Conservation (phyloP, 345 rosid species). For the Lepidium africanum region DNA sequence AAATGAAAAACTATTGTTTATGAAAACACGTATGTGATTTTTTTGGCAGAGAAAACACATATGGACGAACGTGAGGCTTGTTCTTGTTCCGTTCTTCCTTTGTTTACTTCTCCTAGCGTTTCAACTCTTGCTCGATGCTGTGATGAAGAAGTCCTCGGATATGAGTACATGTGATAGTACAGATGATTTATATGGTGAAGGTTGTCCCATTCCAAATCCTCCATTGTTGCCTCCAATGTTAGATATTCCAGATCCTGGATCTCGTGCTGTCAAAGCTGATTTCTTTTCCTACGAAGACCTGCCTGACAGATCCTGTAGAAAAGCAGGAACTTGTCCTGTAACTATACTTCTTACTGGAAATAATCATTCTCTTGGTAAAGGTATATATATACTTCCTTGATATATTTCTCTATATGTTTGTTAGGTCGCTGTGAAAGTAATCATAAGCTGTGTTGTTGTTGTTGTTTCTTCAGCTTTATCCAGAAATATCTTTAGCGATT, state of each 20-base stretch:
- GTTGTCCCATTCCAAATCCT: constrained; percentile 53
- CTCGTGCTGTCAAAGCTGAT: constrained; percentile 55
- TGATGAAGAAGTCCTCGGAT: not conserved
- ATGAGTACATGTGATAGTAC: not conserved
- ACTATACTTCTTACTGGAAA: constrained; percentile 61
- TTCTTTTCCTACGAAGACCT: constrained; percentile 38
- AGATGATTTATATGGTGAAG: constrained; percentile 22
- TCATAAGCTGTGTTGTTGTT: not conserved
- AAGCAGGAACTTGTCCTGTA: constrained; percentile 56
- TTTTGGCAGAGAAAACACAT: constrained; percentile 58
- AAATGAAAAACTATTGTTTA: too few species aligned
- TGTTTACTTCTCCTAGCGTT: constrained; percentile 49
- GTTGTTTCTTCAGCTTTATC: constrained; percentile 42
- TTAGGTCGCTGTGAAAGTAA: not conserved
- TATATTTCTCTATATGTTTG: not conserved
- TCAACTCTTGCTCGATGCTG: constrained; percentile 37
- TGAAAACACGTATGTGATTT: too few species aligned
- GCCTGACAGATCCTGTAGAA: constrained; percentile 65
- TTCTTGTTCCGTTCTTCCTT: constrained; percentile 60
- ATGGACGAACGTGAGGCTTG: constrained; percentile 62
- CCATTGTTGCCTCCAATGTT: constrained; percentile 66
- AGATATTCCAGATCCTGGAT: constrained; percentile 53
- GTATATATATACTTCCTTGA: constrained; percentile 26
- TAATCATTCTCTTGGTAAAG: constrained; percentile 54
- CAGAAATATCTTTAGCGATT: constrained; percentile 39